Base-by-base conservation (phyloP, 139 green algal species). In the Zygnema cylindricum region DNA sequence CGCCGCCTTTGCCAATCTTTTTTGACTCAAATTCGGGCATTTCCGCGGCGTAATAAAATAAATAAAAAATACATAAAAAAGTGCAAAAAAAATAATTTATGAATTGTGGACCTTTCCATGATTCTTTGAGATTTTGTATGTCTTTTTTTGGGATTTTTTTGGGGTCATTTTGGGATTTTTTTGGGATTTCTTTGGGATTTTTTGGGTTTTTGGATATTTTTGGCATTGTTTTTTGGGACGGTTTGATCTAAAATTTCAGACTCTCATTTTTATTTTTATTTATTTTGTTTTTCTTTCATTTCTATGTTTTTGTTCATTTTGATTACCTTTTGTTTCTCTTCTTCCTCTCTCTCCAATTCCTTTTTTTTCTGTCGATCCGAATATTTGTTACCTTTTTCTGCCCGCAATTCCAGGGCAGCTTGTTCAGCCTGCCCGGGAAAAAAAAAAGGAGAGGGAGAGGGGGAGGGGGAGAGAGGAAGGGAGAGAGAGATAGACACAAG, bases 401-500 rank as follows among this genome's bases (percentile, higher is more conserved):
- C n/a, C 86, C 84, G 86, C 39, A 41, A 40, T 32, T 90, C 86
- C 23, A 40, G 41, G 38, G 42, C 76, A 32, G 25, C 85, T 81
- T 30, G 41, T 55, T 89, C 78, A 38, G 85, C 85, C 85, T 89
- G 85, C 63, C n/a, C n/a, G n/a, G n/a, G n/a, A n/a, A n/a, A n/a
- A n/a, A n/a, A n/a, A n/a, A n/a, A n/a, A n/a, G n/a, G n/a, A n/a
- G n/a, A n/a, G n/a, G n/a, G n/a, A n/a, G n/a, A n/a, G n/a, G n/a
- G n/a, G n/a, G n/a, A n/a, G n/a, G n/a, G n/a, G n/a, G n/a, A n/a
- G n/a, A n/a, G n/a, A n/a, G n/a, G n/a, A n/a, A n/a, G n/a, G n/a
- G n/a, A n/a, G n/a, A n/a, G n/a, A n/a, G n/a, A n/a, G n/a, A n/a
- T n/a, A n/a, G n/a, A n/a, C n/a, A n/a, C n/a, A n/a, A n/a, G n/a